Percentiles rank a stretch among this genome's conserved stretches.
These are phyloP conservation scores for Calamus simplicifolius DNA, from an alignment of 176 grass and related monocot species.

Conservation along the genomic window DNA sequence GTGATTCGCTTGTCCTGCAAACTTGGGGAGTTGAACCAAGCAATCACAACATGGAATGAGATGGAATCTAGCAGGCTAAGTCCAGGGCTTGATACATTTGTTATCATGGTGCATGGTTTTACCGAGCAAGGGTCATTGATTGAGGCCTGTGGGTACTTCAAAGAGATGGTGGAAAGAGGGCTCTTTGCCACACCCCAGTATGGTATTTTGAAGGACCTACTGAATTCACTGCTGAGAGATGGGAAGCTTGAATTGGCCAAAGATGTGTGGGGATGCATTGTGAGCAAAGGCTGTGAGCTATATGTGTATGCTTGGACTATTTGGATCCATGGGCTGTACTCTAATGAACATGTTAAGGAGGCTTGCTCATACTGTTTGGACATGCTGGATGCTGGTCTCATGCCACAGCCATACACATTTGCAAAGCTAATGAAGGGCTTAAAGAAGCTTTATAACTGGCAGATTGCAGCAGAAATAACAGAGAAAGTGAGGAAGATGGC, in stretches of 20 bases:
- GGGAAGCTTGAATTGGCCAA: conserved; percentile 80
- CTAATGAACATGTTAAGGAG: conserved; percentile 74
- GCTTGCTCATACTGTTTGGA: conserved; percentile 80
- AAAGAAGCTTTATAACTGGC: conserved; percentile 79
- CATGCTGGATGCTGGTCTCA: conserved; percentile 81
- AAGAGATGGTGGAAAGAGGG: conserved; percentile 72
- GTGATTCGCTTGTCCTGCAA: conserved; percentile 76
- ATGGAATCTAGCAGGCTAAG: conserved; percentile 64
- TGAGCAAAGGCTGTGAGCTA: conserved; percentile 67
- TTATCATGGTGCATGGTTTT: conserved; percentile 81
- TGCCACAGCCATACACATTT: conserved; percentile 88
- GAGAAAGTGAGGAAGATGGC: conserved; percentile 88
- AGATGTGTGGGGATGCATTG: conserved; percentile 76
- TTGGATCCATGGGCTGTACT: conserved; percentile 78
- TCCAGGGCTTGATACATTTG: conserved; percentile 62
- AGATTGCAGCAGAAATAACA: conserved; percentile 76
- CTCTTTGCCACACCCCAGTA: conserved; percentile 76
- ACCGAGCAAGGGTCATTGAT: conserved; percentile 46
- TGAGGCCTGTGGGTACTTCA: conserved; percentile 69
- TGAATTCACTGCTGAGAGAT: conserved; percentile 66
- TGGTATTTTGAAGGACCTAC: conserved; percentile 74
- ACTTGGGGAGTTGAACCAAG: conserved; percentile 67
- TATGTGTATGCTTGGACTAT: conserved; percentile 90
- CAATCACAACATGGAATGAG: conserved; percentile 55
- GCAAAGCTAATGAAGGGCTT: conserved; percentile 88